Evolutionary conservation across 2,329 filamentous ascomycete species (phyloP).

Genomic region (Kalmusia sp.): DNA sequence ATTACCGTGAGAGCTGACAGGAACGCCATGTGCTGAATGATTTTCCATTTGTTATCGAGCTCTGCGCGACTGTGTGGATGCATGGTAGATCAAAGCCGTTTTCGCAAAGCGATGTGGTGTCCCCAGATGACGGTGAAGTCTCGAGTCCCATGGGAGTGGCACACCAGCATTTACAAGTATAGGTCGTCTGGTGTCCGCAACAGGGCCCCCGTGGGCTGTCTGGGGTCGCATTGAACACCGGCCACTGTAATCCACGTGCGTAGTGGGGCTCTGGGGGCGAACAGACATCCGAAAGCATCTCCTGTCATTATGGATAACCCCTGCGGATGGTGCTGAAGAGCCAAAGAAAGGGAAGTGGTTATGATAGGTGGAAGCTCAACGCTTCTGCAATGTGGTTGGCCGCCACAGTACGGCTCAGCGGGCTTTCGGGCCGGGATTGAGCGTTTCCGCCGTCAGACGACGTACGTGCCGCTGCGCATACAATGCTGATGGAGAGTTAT

Average conservation of each 20-base stretch:
- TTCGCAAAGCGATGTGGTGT: background rate
- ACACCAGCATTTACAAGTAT: constrained; percentile 1
- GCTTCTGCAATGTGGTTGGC: background rate
- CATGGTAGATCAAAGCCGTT: background rate
- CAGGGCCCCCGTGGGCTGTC: background rate
- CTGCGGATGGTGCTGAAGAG: background rate
- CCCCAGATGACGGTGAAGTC: background rate
- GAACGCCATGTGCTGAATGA: constrained; percentile 1
- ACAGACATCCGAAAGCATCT: background rate
- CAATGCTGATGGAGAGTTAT: background rate
- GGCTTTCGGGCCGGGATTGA: background rate
- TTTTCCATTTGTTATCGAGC: constrained; percentile 5
- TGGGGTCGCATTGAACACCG: constrained; percentile 1
- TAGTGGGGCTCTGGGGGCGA: background rate
- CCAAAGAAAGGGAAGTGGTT: background rate
- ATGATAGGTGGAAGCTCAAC: constrained; percentile 1
- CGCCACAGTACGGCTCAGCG: constrained; percentile 3
- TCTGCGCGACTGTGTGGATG: constrained; percentile 1
- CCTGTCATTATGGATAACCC: background rate
- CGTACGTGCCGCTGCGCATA: background rate
- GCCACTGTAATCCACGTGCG: constrained; percentile 4
- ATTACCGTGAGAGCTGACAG: background rate
- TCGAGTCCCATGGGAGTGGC: constrained; percentile 1
- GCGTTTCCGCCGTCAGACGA: background rate
- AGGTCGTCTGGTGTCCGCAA: background rate